phyloP scores from a whole-genome alignment of 192 early-diverging fungal species.

The Coemansia sp. region DNA sequence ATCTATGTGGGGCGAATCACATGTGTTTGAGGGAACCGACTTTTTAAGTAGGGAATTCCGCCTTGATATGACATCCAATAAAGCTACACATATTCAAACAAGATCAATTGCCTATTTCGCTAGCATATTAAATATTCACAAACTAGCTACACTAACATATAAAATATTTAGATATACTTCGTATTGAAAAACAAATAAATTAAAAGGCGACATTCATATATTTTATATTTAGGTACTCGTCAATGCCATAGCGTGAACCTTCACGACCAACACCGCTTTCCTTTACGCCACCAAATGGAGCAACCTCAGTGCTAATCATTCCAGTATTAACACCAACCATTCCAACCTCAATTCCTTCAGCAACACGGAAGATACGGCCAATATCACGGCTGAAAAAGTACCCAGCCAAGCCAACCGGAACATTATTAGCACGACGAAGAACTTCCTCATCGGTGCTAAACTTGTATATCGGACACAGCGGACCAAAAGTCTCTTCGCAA shows the following conservation, averaged over 20 bases:
- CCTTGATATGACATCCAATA: not conserved
- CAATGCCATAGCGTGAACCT: constrained; percentile 53
- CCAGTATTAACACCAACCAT: constrained; percentile 90
- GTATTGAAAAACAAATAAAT: not conserved
- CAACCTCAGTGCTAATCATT: constrained; percentile 51
- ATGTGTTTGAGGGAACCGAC: not conserved
- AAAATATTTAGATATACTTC: not conserved
- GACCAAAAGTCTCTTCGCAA: constrained; percentile 88
- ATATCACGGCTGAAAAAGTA: constrained; percentile 83
- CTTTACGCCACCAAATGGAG: constrained; percentile 68
- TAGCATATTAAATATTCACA: too few relatives aligned
- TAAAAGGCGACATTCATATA: constrained; percentile 31
- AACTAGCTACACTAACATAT: too few relatives aligned
- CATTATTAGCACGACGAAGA: constrained; percentile 69
- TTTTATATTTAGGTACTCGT: constrained; percentile 55
- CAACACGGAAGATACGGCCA: constrained; percentile 72
- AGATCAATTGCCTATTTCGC: not conserved
- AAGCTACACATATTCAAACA: not conserved
- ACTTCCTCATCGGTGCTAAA: constrained; percentile 84
- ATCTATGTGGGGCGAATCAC: not conserved
- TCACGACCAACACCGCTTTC: constrained; percentile 61
- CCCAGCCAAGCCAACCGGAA: constrained; percentile 72
- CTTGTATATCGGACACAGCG: constrained; percentile 73
- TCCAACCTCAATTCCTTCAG: constrained; percentile 77
- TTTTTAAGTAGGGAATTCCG: not conserved